Evolutionary conservation across 345 rosid species (phyloP).

Genomic region (Ricinus communis): DNA sequence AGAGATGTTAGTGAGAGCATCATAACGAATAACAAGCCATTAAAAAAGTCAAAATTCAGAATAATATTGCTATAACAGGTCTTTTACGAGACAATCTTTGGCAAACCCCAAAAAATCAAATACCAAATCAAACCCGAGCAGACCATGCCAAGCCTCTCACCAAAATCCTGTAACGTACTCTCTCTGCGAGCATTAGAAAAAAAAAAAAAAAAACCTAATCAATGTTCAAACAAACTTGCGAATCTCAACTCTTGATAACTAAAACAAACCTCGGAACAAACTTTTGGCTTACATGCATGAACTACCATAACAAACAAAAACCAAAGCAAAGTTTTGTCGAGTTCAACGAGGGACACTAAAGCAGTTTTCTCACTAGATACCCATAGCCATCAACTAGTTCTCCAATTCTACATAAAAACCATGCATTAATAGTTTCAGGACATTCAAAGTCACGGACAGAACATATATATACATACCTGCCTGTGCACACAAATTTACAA

Average conservation of each 20-base stretch:
- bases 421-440: background rate
- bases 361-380: background rate
- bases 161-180: background rate
- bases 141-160: background rate
- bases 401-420: conserved; percentile 4
- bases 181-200: background rate
- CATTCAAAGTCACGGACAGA: background rate
- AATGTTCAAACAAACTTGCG: background rate
- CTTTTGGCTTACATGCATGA: background rate
- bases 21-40: too few relatives aligned
- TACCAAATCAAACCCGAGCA: background rate
- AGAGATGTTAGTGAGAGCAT: too few relatives aligned
- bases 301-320: background rate
- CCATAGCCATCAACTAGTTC: background rate
- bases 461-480: too few relatives aligned
- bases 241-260: background rate
- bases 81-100: too few relatives aligned
- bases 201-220: background rate
- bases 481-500: too few relatives aligned
- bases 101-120: too few relatives aligned
- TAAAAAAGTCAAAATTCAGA: too few relatives aligned
- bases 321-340: background rate
- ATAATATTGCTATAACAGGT: too few relatives aligned
- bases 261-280: background rate
- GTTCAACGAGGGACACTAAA: background rate